Percentiles rank a stretch among this genome's conserved stretches.
Evolutionary conservation across 1,284 basidiomycete species (phyloP).

Genomic region (Cutaneotrichosporon sp.): DNA sequence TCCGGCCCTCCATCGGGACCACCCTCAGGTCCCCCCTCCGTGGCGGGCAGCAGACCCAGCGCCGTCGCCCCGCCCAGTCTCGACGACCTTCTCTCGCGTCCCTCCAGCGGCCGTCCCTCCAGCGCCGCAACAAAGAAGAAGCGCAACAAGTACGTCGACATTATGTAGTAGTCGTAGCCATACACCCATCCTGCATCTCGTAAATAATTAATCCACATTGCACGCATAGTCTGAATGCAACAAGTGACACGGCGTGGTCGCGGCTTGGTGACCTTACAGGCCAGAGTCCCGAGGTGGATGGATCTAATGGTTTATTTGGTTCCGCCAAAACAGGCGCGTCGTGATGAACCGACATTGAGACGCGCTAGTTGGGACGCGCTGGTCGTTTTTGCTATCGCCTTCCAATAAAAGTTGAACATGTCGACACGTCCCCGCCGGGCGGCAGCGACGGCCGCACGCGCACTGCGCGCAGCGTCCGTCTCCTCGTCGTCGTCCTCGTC

Average conservation of each 20-base stretch:
- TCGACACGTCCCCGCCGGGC: slow-evolving; percentile 1
- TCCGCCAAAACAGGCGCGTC: slow-evolving; percentile 1
- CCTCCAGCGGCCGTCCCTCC: slow-evolving; percentile 38
- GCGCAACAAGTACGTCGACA: slow-evolving; percentile 68
- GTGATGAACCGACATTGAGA: background rate
- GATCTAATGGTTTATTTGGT: slow-evolving; percentile 4
- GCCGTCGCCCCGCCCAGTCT: slow-evolving; percentile 48
- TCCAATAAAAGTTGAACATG: background rate
- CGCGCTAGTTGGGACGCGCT: background rate
- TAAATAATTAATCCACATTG: too few relatives aligned
- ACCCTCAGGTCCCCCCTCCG: background rate
- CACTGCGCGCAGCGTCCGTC: background rate
- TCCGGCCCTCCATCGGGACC: background rate
- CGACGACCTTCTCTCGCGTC: slow-evolving; percentile 44
- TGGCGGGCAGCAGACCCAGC: slow-evolving; percentile 5
- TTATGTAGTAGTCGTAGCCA: slow-evolving; percentile 25
- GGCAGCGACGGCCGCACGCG: background rate
- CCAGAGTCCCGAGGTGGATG: background rate
- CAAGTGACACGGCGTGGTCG: too few relatives aligned
- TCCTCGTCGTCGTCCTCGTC: background rate
- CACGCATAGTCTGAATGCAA: too few relatives aligned
- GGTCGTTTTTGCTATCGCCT: background rate
- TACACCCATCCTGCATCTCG: too few relatives aligned
- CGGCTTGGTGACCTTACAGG: too few relatives aligned
- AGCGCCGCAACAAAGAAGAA: slow-evolving; percentile 63